Base-by-base conservation (phyloP, 441 rosid genomes). In the Geranium incanum region DNA sequence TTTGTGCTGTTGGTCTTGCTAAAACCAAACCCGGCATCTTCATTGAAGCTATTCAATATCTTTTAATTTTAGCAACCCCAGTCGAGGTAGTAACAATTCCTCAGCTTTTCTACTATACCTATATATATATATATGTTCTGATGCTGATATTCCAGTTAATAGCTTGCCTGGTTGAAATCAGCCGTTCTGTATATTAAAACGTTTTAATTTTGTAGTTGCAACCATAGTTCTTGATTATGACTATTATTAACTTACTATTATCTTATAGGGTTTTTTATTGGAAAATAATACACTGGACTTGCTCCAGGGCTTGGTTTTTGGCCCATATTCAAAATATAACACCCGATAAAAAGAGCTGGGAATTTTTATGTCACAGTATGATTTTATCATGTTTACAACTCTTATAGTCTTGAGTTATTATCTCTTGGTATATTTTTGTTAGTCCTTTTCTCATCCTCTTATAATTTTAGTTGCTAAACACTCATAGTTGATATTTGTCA, bases 1-100 rank as follows among this genome's bases (percentile, higher is more conserved):
- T 95, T 71, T 95, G 97, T 78, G 96, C 98, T 9, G 95, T 92
- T 71, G 97, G 96, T 76, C 89, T 95, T 62, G 84, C 96, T 43
- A 92, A 88, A 83, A 83, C 95, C 74, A 90, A 79, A 82, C 89
- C 92, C 70, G 97, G 95, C 71, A 78, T 92, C 68, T 95, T 92
- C 77, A 85, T 92, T 79, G 97, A 95, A 85, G 99, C 98, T 68
- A 92, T 95, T 77, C 97, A 89, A 63, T 86, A 89, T 77, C 84
- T 95, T 74, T 80, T 95, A 80, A 83, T 95, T 81, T 74, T 95
- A 72, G 97, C 99, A 57, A 95, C 97, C 36, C 98, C 99, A 37
- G 88, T 82, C 57, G 99, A 95, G 98, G 99, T 90, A 80, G 48
- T 63, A 62, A 68, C 66, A 69, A 41, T 68, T 37, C 65, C 37